A percentile compares a stretch with the other conserved stretches of the same genome.
Evolutionary conservation across 495 filamentous ascomycete genomes (phyloP).

Genomic region (Neurospora sp.): DNA sequence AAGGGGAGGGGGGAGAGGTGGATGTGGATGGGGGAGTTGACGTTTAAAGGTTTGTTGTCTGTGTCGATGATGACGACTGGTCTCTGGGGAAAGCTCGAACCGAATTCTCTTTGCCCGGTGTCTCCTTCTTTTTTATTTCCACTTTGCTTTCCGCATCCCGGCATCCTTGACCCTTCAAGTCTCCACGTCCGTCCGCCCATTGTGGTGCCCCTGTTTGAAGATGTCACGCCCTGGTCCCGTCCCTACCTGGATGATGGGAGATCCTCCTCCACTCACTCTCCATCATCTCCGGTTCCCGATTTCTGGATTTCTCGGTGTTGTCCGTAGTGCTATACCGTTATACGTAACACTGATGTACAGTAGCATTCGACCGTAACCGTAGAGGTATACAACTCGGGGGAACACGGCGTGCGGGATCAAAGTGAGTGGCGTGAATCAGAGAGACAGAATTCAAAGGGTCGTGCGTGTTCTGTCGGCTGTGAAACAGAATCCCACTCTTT

Average conservation of each 20-base stretch:
- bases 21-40: not conserved
- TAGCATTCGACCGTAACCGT: not conserved
- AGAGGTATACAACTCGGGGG: not conserved
- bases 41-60: not conserved
- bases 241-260: not conserved
- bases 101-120: not conserved
- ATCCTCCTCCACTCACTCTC: not conserved
- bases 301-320: not conserved
- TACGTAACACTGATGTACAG: not conserved
- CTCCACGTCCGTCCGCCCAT: not conserved
- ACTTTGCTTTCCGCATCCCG: not conserved
- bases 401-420: not conserved
- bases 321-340: not conserved
- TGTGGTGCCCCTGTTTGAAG: not conserved
- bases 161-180: not conserved
- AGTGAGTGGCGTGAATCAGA: not conserved
- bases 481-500: not conserved
- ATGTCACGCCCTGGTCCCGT: not conserved
- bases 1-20: not conserved
- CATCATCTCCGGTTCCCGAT: not conserved
- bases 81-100: not conserved
- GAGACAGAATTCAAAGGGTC: not conserved
- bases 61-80: not conserved
- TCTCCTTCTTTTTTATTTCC: not conserved
- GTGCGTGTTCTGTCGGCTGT: not conserved